Evolutionary conservation across 176 grass and related monocot genomes (phyloP).

Genomic region (Calamus simplicifolius): DNA sequence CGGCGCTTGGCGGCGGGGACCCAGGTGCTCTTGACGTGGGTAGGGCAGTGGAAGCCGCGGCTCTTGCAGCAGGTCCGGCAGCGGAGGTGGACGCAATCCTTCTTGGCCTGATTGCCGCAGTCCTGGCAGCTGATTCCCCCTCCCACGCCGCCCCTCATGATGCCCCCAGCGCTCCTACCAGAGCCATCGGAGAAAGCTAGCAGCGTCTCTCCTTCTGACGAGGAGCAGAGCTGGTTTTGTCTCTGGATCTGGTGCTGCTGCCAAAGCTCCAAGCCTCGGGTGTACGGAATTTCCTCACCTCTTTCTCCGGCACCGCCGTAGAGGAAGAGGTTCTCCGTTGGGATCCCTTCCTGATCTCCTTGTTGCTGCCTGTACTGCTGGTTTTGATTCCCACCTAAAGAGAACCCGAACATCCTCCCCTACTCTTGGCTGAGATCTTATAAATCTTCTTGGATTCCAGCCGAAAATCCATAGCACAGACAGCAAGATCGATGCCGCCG

Average conservation of each 20-base stretch:
- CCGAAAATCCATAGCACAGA: too few relatives aligned
- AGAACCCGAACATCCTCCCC: slow-evolving; percentile 76
- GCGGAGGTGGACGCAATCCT: slow-evolving; percentile 71
- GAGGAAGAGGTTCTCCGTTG: slow-evolving; percentile 41
- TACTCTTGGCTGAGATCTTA: slow-evolving; percentile 8
- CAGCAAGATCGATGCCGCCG: too few relatives aligned
- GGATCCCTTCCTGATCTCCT: slow-evolving; percentile 26
- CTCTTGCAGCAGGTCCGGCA: slow-evolving; percentile 98
- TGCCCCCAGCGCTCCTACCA: not conserved
- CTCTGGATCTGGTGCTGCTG: slow-evolving; percentile 45
- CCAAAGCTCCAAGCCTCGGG: slow-evolving; percentile 73
- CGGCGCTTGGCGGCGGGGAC: slow-evolving; percentile 80
- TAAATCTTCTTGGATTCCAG: too few relatives aligned
- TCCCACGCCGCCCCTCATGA: not conserved
- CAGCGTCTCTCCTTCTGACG: slow-evolving; percentile 17
- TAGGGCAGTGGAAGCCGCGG: slow-evolving; percentile 61
- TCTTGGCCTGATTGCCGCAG: slow-evolving; percentile 98
- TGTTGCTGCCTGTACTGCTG: slow-evolving; percentile 14
- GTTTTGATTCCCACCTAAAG: slow-evolving; percentile 65
- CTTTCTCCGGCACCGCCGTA: slow-evolving; percentile 19
- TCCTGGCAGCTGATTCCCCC: slow-evolving; percentile 80
- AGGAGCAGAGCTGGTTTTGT: not conserved
- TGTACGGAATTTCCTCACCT: not conserved
- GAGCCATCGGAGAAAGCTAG: slow-evolving; percentile 46
- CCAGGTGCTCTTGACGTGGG: slow-evolving; percentile 95